Base-by-base conservation (phyloP, 2,329 filamentous ascomycete genomes). In the Epichloe coenophiala region DNA sequence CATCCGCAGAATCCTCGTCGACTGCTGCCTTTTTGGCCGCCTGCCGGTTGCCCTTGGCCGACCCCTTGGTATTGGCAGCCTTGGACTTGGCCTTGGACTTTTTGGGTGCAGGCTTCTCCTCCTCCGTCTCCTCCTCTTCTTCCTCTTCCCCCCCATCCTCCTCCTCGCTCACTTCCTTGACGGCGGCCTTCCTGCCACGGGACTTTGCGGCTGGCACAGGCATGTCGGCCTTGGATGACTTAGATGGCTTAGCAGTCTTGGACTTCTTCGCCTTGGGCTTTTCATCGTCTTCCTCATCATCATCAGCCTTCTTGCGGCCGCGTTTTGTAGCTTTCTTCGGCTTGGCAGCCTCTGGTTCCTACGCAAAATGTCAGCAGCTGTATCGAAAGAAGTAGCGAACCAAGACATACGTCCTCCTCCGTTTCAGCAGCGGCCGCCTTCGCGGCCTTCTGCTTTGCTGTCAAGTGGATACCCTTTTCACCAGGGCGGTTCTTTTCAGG, bases 401-500 rank as follows among this genome's bases (percentile, higher is more conserved):
- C 6, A 19, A 12, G 9, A 53, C 49, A 23, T 51, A 61, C 62
- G 51, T 55, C 41, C 49, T 56, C 55, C 33, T 55, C 57, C 3
- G 52, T 55, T 6, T 54, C 61, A 23, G 59, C 61, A 15, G 59
- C 64, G 15, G 63, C 65, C 40, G 56, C 59, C 49, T 61, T 63
- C 56, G 66, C 68, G 46, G 54, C 65, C 54, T 60, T 68, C 53
- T 70, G 64, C 47, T 60, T 62, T 38, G 60, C 61, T 23, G 59
- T 65, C 50, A 70, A 63, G 52, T 79, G 80, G 61, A 85, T 86
- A 23, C 84, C 83, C 53, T 70, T 75, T 59, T 75, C 71, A 15
- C 85, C 85, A 3, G 78, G 82, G 19, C 77, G 73, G 63, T 93
- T 94, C 68, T 80, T 77, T 61, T 86, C 84, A 3, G 78, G 71